Base-by-base conservation (phyloP, 2,329 filamentous ascomycete species). In the Pyricularia sp. region DNA sequence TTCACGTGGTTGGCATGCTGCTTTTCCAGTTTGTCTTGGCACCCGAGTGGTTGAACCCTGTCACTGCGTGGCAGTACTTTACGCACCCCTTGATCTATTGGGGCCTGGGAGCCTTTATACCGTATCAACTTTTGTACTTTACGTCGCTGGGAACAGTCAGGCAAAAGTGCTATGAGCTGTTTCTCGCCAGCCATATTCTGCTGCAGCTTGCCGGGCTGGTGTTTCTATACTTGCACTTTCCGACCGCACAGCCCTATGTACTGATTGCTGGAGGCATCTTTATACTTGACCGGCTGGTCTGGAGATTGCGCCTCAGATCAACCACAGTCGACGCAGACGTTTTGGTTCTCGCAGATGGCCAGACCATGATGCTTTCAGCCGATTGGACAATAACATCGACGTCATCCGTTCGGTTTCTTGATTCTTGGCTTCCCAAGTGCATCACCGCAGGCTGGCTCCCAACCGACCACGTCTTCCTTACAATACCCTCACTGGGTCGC, bases 391-490 rank as follows among this genome's bases (percentile, higher is more conserved):
- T 75, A 12, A 68, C 71, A 2, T 35, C 60, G 8, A 28, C 44
- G 16, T 5, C 63, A 62, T n/a, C 62, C 63, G 61, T 64, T 68
- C 22, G n/a, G 49, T 12, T 22, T 61, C 12, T 67, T 63, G 12
- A 66, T 57, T 30, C 55, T 69, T 31, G 71, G 69, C 12, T n/a
- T 6, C 49, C 70, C 66, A 66, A 73, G 65, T 75, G 76, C 69
- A 78, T 82, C 68, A 70, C 69, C 4, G 67, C 77, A 62, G 85
- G 85, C 55, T 88, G 86, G 85, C 71, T 76, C 24, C 81, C 85
- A 2, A 83, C 84, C 19, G 83, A 87, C 69, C 86, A 88, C 71
- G 78, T 87, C 62, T 88, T 88, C 72, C 71, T 88, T 65, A 82
- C 82, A 1, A 74, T 88, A 0, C 85, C 85, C 0, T 75, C 74